Evolutionary conservation across 225 moss, liverwort and hornwort species (phyloP), one percentile per base, ranked within the genome.

Genomic region (Physcomitrellopsis africana): DNA sequence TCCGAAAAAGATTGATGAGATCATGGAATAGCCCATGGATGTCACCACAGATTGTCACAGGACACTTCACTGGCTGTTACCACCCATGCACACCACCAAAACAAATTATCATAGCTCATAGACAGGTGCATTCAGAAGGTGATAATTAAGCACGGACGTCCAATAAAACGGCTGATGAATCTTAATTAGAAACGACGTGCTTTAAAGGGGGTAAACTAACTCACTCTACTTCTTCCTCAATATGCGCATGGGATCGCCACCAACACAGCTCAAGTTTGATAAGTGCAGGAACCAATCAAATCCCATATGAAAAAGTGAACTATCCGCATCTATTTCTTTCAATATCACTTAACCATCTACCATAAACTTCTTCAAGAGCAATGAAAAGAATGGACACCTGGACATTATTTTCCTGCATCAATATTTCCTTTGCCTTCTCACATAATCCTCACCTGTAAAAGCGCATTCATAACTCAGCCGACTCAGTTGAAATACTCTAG

Each of bases 11-110:
- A 15, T 80, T 77, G 51, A 72, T 80, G 47, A 83, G 86, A 41
- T 86, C 74, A 58, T 83, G 83, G 51, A 86, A 86, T 53, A 83
- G 70, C 16, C 83, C 80, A 67, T 78, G 74, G 29, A 86, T 78
- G 18, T 83, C 77, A 12, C 80, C 77, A 59, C 83, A 86, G 19
- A 83, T 64, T 20, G 82, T 85, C 0, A 85, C 85, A 45, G 85
- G 85, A 56, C 85, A 85, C 73, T 85, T 85, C 72, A 82, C 85
- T 16, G 85, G 85, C 82, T 85, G 85, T 26, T 69, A 32, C 44
- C 76, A 69, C 24, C 8, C 65, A 19, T 18, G 2, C 32, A 4
- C 5, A 5, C 32, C 32, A 22, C 42, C 42, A 69, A 20, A 11
- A 19, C 7, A 53, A 2, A 24, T 18, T 46, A 3, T 67, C 41